Base-by-base conservation (phyloP, 1,139 yeast species). In the Blastobotrys elegans region DNA sequence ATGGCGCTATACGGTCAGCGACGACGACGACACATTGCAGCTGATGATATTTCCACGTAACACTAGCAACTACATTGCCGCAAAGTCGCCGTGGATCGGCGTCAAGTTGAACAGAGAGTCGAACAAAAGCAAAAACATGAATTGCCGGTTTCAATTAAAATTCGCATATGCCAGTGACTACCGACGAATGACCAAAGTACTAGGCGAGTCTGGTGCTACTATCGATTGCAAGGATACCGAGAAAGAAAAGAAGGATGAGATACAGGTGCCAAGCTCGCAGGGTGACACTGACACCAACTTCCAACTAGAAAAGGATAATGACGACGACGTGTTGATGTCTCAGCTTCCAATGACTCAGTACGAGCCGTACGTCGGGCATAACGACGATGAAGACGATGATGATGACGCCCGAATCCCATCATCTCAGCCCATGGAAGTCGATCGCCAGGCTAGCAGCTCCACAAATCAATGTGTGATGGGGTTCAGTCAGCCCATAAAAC, bases 321-420 rank as follows among this genome's bases (percentile, higher is more conserved):
- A 3, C 11, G 4, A 17, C 8, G 4, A 6, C 31, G 10, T 16
- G 3, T n/a, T 17, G 20, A 37, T 11, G 21, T 37, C 40, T 3
- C 40, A 37, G 13, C 13, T 37, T 21, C 40, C 40, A 37, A 8
- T 37, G 40, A 22, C 40, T 5, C 40, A 37, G 22, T 22, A 22
- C 18, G 40, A 37, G 17, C 18, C 13, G 22, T 29, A 22, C 7
- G 3, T 2, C 18, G 5, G 16, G 6, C n/a, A 33, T 5, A 5
- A 7, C 6, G 24, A 18, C 7, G 31, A 22, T 21, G 6, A 4
- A 2, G 17, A 17, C 30, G 40, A 37, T 34, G 8, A 34, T 18
- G 37, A 33, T 4, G 24, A 18, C 11, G 10, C 16, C 21, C 37
- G 16, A 16, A 5, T 33, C 13, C 24, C 14, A 26, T 11, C 14